These are phyloP conservation scores for Diaporthe velutina DNA, from an alignment of 2,329 filamentous ascomycete species.

Conservation along the genomic window DNA sequence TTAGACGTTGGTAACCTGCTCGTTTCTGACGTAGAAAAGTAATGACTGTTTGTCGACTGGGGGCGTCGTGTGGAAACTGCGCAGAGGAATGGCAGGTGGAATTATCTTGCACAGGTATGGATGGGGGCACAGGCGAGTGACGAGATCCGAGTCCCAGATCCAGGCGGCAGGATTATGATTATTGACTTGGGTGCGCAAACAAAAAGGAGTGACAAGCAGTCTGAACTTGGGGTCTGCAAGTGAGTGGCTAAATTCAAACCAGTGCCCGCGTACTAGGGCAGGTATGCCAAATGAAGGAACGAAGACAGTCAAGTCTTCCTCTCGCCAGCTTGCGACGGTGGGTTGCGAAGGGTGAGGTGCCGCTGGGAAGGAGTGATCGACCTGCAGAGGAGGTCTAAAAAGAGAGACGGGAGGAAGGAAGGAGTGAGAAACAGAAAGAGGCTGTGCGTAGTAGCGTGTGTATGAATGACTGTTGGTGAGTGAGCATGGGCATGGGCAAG, in stretches of 20 bases:
- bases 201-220: conserved; percentile 25
- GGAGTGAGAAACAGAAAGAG: conserved; percentile 16
- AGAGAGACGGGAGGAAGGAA: conserved; percentile 39
- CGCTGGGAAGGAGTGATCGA: conserved; percentile 30
- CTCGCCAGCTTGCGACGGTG: conserved; percentile 27
- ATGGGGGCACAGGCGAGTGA: not conserved
- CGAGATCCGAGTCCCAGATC: not conserved
- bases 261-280: not conserved
- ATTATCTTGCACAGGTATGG: not conserved
- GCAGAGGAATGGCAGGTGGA: conserved; percentile 2
- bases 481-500: not conserved
- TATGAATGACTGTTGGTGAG: conserved; percentile 17
- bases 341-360: conserved; percentile 6
- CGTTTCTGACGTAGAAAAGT: not conserved
- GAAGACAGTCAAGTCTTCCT: conserved; percentile 34
- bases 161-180: conserved; percentile 21
- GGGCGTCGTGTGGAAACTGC: conserved; percentile 9
- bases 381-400: conserved; percentile 33
- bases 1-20: conserved; percentile 6
- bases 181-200: not conserved
- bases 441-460: conserved; percentile 17
- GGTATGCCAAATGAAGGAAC: conserved; percentile 37
- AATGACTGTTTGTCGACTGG: conserved; percentile 16
- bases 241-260: not conserved
- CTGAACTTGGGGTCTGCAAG: conserved; percentile 19